phyloP scores from a whole-genome alignment of 2,329 filamentous ascomycete species.

The Hawksworthiomyces lignivorus region DNA sequence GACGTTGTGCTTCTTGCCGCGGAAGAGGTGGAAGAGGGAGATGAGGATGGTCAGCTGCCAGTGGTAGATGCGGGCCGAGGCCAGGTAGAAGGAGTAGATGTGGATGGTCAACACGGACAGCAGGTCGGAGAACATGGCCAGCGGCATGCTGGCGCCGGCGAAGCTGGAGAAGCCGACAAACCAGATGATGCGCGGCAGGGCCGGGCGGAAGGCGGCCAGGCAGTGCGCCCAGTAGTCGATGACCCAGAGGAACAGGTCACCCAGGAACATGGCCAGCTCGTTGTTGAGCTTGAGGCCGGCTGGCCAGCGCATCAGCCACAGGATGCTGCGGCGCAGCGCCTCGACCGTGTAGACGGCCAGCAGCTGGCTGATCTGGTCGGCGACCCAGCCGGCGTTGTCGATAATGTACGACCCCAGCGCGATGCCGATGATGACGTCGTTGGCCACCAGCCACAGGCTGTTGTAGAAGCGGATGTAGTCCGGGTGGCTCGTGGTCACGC shows the following conservation, averaged over 20 bases:
- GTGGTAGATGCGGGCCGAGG: constrained; percentile 92
- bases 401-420: constrained; percentile 95
- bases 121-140: constrained; percentile 90
- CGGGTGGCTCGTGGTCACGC: constrained; percentile 87
- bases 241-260: constrained; percentile 94
- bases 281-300: constrained; percentile 92
- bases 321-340: constrained; percentile 79
- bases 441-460: constrained; percentile 94
- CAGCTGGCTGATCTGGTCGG: constrained; percentile 66
- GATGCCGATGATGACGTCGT: constrained; percentile 97
- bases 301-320: constrained; percentile 93
- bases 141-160: constrained; percentile 92
- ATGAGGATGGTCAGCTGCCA: constrained; percentile 97
- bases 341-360: constrained; percentile 79
- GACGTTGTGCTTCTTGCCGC: constrained; percentile 96
- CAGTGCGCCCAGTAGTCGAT: constrained; percentile 94
- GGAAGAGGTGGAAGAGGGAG: constrained; percentile 96
- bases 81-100: constrained; percentile 97
- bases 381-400: constrained; percentile 83
- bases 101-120: constrained; percentile 87
- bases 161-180: constrained; percentile 93
- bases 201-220: constrained; percentile 68
- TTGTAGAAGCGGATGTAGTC: constrained; percentile 99
- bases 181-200: constrained; percentile 80
- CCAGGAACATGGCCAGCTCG: constrained; percentile 86